phyloP scores from a whole-genome alignment of 768 basidiomycete species.

The Collybia nuda region DNA sequence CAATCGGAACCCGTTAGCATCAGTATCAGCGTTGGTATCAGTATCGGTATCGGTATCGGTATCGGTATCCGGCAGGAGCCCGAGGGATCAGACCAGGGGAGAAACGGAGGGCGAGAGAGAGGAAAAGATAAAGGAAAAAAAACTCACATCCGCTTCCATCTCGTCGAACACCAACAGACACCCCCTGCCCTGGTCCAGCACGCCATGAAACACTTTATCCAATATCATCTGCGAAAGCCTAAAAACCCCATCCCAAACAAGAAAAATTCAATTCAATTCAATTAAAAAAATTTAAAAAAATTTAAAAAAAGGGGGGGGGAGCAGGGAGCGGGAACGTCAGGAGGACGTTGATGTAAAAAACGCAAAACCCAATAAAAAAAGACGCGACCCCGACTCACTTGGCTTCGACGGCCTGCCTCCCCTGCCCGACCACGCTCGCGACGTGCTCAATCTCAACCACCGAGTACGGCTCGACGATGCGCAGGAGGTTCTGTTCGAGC shows the following conservation, averaged over 20 bases:
- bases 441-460: conserved; percentile 90
- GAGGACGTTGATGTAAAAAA: no score
- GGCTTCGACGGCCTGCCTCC: conserved; percentile 82
- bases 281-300: no score
- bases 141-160: conserved; percentile 78
- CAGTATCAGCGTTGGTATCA: no score
- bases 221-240: conserved; percentile 98
- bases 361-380: background rate
- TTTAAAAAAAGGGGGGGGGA: no score
- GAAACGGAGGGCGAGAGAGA: background rate
- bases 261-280: no score
- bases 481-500: conserved; percentile 90
- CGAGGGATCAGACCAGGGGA: background rate
- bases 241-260: no score
- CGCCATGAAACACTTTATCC: conserved; percentile 91
- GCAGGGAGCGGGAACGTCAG: no score
- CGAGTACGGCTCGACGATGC: conserved; percentile 96
- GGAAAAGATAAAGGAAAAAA: conserved; percentile 5
- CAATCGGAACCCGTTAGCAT: no score
- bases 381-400: no score
- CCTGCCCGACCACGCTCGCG: conserved; percentile 85
- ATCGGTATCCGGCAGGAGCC: background rate
- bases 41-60: no score
- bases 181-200: conserved; percentile 94
- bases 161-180: conserved; percentile 91